These are phyloP conservation scores for Wolfiporia cocos DNA, from an alignment of 1,284 basidiomycete genomes.

Conservation along the genomic window DNA sequence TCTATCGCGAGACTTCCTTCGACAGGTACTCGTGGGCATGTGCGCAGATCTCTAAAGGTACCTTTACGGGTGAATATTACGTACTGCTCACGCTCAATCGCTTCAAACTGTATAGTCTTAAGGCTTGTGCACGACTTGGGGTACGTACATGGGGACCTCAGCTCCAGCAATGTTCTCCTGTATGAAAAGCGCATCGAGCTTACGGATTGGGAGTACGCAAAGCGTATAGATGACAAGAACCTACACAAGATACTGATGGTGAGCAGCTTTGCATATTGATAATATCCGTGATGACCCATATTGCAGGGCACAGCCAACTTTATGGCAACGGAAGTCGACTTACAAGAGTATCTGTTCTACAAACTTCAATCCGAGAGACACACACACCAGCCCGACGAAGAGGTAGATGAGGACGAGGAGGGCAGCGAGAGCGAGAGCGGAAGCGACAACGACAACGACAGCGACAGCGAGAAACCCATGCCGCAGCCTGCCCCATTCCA, in stretches of 20 bases:
- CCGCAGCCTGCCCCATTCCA: too few species aligned
- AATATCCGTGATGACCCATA: not conserved
- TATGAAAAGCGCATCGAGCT: not conserved
- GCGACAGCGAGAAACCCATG: too few species aligned
- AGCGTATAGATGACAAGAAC: not conserved
- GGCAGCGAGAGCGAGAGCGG: too few species aligned
- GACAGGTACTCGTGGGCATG: not conserved
- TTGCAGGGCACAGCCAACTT: not conserved
- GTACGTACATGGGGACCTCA: not conserved
- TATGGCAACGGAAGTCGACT: not conserved
- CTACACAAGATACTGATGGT: not conserved
- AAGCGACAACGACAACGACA: too few species aligned
- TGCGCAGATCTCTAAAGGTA: not conserved
- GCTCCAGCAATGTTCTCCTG: not conserved
- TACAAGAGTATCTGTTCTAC: not conserved
- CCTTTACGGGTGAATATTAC: not conserved
- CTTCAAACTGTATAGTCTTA: not conserved
- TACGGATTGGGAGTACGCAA: not conserved
- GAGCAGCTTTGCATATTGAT: not conserved
- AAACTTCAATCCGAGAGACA: too few species aligned
- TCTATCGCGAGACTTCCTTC: constrained; percentile 1
- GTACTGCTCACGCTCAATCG: not conserved
- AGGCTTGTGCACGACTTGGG: not conserved
- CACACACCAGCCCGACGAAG: too few species aligned
- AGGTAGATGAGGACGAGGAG: too few species aligned